phyloP scores from a whole-genome alignment of 257 asterid genomes.

The Lycium ferocissimum region DNA sequence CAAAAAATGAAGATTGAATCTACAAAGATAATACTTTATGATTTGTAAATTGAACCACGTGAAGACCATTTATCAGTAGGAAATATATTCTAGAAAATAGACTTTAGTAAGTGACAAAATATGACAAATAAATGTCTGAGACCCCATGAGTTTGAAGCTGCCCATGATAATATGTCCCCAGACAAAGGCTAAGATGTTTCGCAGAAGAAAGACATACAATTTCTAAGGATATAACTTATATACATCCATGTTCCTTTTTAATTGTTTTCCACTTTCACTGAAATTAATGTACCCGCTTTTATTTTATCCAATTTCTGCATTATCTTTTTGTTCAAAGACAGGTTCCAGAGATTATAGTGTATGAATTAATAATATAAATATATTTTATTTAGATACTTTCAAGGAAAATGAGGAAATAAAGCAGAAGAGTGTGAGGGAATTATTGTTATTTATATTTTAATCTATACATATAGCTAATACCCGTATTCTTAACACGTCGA shows the following conservation, averaged over 20 bases:
- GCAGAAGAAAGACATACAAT: slow-evolving; percentile 27
- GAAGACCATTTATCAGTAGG: slow-evolving; percentile 32
- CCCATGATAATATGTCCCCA: slow-evolving; percentile 48
- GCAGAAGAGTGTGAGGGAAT: too few species aligned
- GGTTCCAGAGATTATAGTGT: too few species aligned
- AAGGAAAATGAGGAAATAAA: too few species aligned
- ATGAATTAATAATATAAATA: too few species aligned
- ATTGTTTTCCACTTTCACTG: slow-evolving; percentile 31
- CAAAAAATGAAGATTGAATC: not conserved
- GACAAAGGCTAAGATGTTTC: slow-evolving; percentile 29
- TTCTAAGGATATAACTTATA: slow-evolving; percentile 31
- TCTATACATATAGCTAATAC: too few species aligned
- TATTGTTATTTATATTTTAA: too few species aligned
- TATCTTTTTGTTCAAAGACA: not conserved
- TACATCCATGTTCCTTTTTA: slow-evolving; percentile 38
- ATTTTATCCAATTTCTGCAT: not conserved
- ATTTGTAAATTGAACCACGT: slow-evolving; percentile 28
- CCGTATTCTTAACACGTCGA: too few species aligned
- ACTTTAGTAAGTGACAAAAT: not conserved
- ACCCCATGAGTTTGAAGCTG: slow-evolving; percentile 41
- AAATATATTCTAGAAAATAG: not conserved
- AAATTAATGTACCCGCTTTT: slow-evolving; percentile 29
- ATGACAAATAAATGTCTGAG: slow-evolving; percentile 30
- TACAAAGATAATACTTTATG: not conserved
- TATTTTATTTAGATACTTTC: too few species aligned